Percentiles rank a stretch among this genome's conserved stretches.
Evolutionary conservation across 225 moss, liverwort and hornwort species (phyloP).

Genomic region (Climacium dendroides): DNA sequence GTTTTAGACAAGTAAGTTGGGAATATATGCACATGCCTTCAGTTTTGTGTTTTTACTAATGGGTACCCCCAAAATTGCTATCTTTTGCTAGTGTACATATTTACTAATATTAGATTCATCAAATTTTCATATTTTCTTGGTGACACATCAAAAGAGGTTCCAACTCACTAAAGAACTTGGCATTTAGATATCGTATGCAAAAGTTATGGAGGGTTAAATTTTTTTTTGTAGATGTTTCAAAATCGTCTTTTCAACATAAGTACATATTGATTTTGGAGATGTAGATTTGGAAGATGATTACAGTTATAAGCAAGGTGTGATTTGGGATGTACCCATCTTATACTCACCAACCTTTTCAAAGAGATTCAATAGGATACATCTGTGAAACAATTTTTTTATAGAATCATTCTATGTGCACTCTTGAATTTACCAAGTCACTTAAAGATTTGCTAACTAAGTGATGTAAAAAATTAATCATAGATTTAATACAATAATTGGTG

Average conservation of each 20-base stretch:
- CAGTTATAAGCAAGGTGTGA: accelerated
- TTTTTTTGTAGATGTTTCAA: too few species aligned
- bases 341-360: neutral
- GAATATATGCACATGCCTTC: neutral
- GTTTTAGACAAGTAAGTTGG: neutral
- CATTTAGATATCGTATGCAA: too few species aligned
- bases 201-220: too few species aligned
- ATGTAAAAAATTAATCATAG: neutral
- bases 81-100: too few species aligned
- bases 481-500: neutral
- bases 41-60: neutral
- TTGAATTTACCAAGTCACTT: neutral
- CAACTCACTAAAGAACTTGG: accelerated
- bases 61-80: too few species aligned
- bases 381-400: neutral
- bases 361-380: neutral
- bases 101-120: too few species aligned
- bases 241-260: too few species aligned
- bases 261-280: too few species aligned
- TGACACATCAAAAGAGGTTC: too few species aligned
- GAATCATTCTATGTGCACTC: accelerated
- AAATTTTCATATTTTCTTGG: too few species aligned
- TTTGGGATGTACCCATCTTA: neutral
- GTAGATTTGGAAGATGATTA: too few species aligned
- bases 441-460: neutral